Conservation (phyloP, 73 alveolate genomes). For the Uronychia binucleata region DNA sequence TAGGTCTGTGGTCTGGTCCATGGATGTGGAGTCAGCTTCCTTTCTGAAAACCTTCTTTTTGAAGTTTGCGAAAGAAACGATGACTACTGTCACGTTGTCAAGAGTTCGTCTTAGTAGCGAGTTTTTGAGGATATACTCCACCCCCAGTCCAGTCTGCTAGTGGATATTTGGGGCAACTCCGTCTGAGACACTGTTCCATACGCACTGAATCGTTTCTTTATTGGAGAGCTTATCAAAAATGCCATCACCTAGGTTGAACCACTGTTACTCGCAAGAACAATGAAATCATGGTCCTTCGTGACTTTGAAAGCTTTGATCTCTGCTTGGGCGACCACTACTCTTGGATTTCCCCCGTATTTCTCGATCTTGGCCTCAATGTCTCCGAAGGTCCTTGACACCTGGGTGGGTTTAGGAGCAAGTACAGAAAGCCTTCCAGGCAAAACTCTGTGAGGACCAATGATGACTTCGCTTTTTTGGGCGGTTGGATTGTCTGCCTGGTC, state of each 20-base stretch:
- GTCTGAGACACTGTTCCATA: constrained; percentile 68
- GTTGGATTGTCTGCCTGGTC: constrained; percentile 16
- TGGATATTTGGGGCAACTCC: constrained; percentile 66
- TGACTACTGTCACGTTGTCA: constrained; percentile 73
- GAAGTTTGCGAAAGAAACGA: constrained; percentile 59
- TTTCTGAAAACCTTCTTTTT: constrained; percentile 32
- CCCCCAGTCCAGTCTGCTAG: constrained; percentile 84
- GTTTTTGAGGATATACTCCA: constrained; percentile 84
- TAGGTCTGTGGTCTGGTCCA: background rate
- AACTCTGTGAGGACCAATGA: constrained; percentile 77
- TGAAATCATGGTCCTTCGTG: constrained; percentile 63
- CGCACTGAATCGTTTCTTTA: constrained; percentile 75
- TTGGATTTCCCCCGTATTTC: constrained; percentile 76
- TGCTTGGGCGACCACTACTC: constrained; percentile 66
- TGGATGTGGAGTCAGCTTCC: background rate
- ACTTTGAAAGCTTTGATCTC: constrained; percentile 65
- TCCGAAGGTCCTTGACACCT: constrained; percentile 79
- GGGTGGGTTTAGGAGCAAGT: constrained; percentile 67
- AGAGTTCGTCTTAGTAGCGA: constrained; percentile 79
- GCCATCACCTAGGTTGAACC: constrained; percentile 82
- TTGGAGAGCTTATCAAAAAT: constrained; percentile 81
- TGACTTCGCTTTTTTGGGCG: constrained; percentile 62
- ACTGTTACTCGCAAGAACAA: constrained; percentile 81
- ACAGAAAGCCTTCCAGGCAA: constrained; percentile 77
- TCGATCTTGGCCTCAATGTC: constrained; percentile 74